Conservation (phyloP, 2,329 filamentous ascomycete species). For the Hypoxylon sp. region DNA sequence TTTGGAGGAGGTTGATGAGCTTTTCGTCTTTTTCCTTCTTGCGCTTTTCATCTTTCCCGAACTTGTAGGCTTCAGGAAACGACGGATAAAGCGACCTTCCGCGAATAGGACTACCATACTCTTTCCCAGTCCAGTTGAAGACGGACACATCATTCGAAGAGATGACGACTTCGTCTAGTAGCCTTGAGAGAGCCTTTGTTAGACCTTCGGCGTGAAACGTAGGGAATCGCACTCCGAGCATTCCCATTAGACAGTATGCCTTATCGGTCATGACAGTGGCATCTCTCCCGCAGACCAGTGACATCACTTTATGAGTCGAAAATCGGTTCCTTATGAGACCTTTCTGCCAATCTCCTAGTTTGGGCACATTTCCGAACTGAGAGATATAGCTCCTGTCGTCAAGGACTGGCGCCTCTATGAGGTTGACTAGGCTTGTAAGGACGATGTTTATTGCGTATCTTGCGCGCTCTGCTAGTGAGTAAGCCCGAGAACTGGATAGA, state of each 20-base stretch:
- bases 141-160: slow-evolving; percentile 52
- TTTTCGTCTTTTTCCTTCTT: slow-evolving; percentile 42
- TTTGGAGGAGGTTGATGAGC: slow-evolving; percentile 42
- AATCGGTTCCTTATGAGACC: slow-evolving; percentile 44
- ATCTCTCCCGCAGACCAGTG: slow-evolving; percentile 44
- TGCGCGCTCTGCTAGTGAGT: slow-evolving; percentile 30
- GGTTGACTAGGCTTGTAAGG: slow-evolving; percentile 43
- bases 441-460: slow-evolving; percentile 44
- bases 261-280: slow-evolving; percentile 48
- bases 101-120: slow-evolving; percentile 50
- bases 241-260: slow-evolving; percentile 53
- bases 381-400: slow-evolving; percentile 46
- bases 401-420: slow-evolving; percentile 41
- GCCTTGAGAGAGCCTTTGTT: slow-evolving; percentile 49
- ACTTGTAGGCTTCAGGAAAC: slow-evolving; percentile 46
- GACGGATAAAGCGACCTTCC: slow-evolving; percentile 52
- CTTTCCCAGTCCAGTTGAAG: slow-evolving; percentile 53
- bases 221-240: slow-evolving; percentile 50
- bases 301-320: slow-evolving; percentile 47
- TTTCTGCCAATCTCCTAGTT: slow-evolving; percentile 41
- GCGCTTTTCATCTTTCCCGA: slow-evolving; percentile 38
- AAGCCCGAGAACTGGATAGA: slow-evolving; percentile 3
- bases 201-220: slow-evolving; percentile 51
- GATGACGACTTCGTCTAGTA: slow-evolving; percentile 51
- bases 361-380: slow-evolving; percentile 45